Conservation (phyloP, 441 rosid genomes). For the Erodium trifolium region DNA sequence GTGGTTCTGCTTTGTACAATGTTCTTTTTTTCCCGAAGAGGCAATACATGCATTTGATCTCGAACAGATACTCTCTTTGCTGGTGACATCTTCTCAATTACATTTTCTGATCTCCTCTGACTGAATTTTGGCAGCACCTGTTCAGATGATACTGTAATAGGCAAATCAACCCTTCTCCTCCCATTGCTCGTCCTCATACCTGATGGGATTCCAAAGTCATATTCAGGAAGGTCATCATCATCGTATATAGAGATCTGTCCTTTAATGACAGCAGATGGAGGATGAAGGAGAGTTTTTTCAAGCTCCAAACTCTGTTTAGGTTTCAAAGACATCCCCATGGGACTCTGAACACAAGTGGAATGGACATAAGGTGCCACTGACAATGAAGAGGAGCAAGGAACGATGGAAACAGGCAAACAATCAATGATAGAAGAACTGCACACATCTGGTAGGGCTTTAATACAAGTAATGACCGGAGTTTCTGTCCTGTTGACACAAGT, state of each 20-base stretch:
- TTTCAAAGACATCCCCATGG: constrained; percentile 15
- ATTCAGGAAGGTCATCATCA: constrained; percentile 34
- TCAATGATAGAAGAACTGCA: constrained; percentile 9
- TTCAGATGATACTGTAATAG: background rate
- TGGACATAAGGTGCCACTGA: constrained; percentile 11
- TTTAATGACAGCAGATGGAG: constrained; percentile 6
- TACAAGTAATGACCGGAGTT: background rate
- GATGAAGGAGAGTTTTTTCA: too few species aligned
- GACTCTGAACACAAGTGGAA: background rate
- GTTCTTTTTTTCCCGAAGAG: too few species aligned
- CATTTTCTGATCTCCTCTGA: constrained; percentile 13
- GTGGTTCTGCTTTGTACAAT: background rate
- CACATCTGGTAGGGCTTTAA: constrained; percentile 16
- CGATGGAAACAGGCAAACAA: constrained; percentile 11
- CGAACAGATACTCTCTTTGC: constrained; percentile 17
- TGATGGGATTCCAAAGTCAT: constrained; percentile 24
- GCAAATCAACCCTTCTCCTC: constrained; percentile 14
- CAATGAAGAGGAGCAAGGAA: constrained; percentile 7
- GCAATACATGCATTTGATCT: constrained; percentile 1
- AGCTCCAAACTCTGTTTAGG: constrained; percentile 12
- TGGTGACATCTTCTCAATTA: constrained; percentile 12
- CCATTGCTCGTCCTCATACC: constrained; percentile 17
- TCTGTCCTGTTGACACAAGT: constrained; percentile 12
- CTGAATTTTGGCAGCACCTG: constrained; percentile 10
- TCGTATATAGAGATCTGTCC: constrained; percentile 10